Conservation (phyloP, 768 basidiomycete genomes). For the Suillus fuscotomentosus region DNA sequence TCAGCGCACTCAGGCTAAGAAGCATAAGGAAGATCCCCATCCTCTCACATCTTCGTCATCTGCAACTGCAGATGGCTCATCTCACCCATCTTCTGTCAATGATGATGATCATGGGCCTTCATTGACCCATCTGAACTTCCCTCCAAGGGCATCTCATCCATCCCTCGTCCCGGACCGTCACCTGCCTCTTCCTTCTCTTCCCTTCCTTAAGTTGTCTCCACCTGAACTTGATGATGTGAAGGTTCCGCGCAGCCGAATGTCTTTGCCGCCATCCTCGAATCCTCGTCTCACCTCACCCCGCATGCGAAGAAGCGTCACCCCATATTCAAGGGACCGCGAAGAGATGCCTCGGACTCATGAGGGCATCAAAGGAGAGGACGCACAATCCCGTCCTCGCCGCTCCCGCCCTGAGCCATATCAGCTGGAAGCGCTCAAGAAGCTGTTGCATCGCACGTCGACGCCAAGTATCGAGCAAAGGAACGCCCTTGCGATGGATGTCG, state of each 20-base stretch:
- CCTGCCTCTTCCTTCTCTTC: conserved; percentile 9
- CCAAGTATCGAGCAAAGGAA: conserved; percentile 81
- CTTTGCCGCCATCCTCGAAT: conserved; percentile 27
- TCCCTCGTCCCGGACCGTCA: conserved; percentile 26
- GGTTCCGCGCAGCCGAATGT: conserved; percentile 28
- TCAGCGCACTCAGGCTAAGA: conserved; percentile 75
- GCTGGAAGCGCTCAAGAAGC: conserved; percentile 68
- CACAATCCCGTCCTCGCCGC: conserved; percentile 58
- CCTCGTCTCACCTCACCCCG: conserved; percentile 31
- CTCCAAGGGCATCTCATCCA: conserved; percentile 30
- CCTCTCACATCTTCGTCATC: conserved; percentile 20
- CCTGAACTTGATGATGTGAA: conserved; percentile 16
- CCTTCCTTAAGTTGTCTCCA: conserved; percentile 12
- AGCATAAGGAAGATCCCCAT: conserved; percentile 55
- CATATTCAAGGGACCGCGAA: conserved; percentile 28
- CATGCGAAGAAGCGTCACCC: conserved; percentile 22
- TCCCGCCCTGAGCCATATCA: conserved; percentile 80
- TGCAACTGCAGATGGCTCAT: conserved; percentile 23
- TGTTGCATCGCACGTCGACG: conserved; percentile 65
- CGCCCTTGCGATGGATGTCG: conserved; percentile 70
- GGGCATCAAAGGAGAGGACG: conserved; percentile 22
- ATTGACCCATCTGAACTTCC: conserved; percentile 14
- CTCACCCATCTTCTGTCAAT: conserved; percentile 1
- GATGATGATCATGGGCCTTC: conserved; percentile 11
- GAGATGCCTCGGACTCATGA: conserved; percentile 20